Evolutionary conservation across 78 protist genomes (phyloP).

Genomic region (Planoprotostelium fungivorum): DNA sequence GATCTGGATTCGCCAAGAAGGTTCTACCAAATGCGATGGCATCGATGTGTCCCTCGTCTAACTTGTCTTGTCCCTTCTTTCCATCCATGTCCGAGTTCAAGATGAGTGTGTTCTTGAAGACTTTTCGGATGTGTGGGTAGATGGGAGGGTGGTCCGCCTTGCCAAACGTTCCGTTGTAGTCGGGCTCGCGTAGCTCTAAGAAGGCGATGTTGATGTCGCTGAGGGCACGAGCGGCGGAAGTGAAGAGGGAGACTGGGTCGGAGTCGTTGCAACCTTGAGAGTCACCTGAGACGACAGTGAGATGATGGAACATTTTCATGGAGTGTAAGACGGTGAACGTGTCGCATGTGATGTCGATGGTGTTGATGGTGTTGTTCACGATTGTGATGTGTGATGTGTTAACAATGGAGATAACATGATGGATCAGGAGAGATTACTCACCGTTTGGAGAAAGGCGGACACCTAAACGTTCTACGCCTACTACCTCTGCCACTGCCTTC

Average conservation of each 20-base stretch:
- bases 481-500: neutral
- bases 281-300: neutral
- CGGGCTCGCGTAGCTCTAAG: slow-evolving; percentile 1
- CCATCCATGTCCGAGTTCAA: neutral
- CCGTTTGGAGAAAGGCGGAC: neutral
- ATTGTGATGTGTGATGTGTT: too few species aligned
- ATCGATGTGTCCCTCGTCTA: slow-evolving; percentile 9
- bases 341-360: too few species aligned
- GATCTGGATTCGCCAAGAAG: slow-evolving; percentile 30
- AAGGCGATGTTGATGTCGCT: neutral
- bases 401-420: too few species aligned
- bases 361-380: too few species aligned
- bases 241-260: neutral
- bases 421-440: too few species aligned
- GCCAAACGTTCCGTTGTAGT: neutral
- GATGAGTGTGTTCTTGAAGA: neutral
- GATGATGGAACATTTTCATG: too few species aligned
- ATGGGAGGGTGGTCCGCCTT: neutral
- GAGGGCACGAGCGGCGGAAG: neutral
- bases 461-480: neutral
- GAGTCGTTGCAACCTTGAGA: neutral
- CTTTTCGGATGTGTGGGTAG: neutral
- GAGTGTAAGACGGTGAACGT: too few species aligned
- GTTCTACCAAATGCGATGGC: slow-evolving; percentile 8
- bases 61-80: neutral